Evolutionary conservation across 306 rosid genomes (phyloP), one percentile per base, ranked within the genome.

Genomic region (Ormosia emarginata): DNA sequence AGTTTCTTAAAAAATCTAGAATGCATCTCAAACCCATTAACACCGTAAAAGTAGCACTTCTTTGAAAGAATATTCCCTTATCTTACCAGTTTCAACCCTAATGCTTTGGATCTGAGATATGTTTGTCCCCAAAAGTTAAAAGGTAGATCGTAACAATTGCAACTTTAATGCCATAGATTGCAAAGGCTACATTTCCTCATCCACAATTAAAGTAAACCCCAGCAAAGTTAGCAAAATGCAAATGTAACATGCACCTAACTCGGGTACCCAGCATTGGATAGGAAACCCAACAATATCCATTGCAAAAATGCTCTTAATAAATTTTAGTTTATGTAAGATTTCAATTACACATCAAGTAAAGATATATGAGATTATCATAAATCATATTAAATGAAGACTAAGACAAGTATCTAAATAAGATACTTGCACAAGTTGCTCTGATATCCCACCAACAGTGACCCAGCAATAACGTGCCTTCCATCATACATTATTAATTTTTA

Each of bases 281-380:
- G 55, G 40, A 59, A 76, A 50, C 74, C 79, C 41, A 29, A 33
- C 8, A 67, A 40, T 14, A 58, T 36, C 75, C 44, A 66, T 78
- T 53, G 34, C 32, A 29, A 78, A 67, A 11, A 15, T 9, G 44
- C 43, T 55, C 69, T 63, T n/a, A 52, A 24, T 36, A 78, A 79
- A 40, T 17, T 56, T 57, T 5, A 43, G 61, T 29, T 17, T 32
- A 49, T 58, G 50, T 37, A 64, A 11, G 41, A 18, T 55, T 83
- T 64, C 71, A 53, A 6, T 40, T 14, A 73, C 63, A 55, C 67
- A 34, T 55, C 80, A 55, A 72, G 53, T 37, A 67, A 61, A 67
- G 62, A 29, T 72, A 74, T 12, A 24, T 14, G 12, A 55, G 70
- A 78, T 47, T 63, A 71, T 65, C 83, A 83, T 34, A 53, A 52